phyloP scores from a whole-genome alignment of 176 grass and related monocot genomes.

The Dactylis glomerata region DNA sequence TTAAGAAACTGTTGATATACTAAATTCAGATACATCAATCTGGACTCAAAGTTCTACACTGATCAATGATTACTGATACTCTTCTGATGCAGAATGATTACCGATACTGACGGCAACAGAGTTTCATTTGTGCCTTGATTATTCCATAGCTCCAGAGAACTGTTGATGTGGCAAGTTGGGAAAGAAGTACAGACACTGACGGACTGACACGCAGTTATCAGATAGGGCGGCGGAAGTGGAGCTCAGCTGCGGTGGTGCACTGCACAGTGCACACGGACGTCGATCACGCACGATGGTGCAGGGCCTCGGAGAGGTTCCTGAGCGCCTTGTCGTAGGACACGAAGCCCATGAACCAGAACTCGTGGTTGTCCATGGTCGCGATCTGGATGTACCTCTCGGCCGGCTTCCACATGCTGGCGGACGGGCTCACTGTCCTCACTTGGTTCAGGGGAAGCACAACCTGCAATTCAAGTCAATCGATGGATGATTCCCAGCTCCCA shows the following conservation, averaged over 20 bases:
- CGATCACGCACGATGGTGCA: constrained; percentile 25
- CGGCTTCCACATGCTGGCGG: constrained; percentile 42
- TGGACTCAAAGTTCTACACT: too few species aligned
- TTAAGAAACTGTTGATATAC: not conserved
- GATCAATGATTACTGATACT: too few species aligned
- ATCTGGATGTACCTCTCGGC: constrained; percentile 83
- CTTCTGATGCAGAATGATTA: too few species aligned
- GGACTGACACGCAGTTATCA: not conserved
- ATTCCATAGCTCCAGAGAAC: not conserved
- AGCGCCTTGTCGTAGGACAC: constrained; percentile 85
- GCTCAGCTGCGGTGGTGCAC: not conserved
- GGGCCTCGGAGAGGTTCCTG: constrained; percentile 52
- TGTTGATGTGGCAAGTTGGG: not conserved
- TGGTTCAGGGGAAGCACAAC: constrained; percentile 61
- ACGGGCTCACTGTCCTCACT: constrained; percentile 59
- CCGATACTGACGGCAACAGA: too few species aligned
- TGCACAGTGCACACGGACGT: not conserved
- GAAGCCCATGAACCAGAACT: constrained; percentile 97
- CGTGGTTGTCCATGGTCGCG: constrained; percentile 52
- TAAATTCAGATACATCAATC: too few species aligned
- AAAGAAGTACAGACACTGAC: not conserved
- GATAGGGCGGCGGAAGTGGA: not conserved
- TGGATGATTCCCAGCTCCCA: not conserved
- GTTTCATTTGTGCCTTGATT: too few species aligned
- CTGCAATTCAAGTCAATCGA: constrained; percentile 21